Evolutionary conservation across 768 basidiomycete species (phyloP).

Genomic region (Mycena rosella): DNA sequence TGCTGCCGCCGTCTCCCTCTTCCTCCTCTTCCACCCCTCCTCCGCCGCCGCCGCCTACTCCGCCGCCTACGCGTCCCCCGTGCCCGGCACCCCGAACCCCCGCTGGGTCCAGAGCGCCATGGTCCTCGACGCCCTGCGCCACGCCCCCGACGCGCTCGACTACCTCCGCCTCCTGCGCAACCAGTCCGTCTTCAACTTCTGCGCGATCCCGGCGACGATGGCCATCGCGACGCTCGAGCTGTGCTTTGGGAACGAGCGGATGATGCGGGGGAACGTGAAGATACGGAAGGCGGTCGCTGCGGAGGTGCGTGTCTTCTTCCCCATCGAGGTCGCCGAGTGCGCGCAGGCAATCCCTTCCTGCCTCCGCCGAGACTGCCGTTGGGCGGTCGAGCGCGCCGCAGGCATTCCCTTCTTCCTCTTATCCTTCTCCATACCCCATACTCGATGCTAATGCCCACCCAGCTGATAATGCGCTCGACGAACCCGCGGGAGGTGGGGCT

Average conservation of each 20-base stretch:
- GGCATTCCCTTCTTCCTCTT: no score
- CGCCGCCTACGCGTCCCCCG: no score
- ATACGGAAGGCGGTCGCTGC: slow-evolving; percentile 95
- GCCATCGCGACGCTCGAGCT: slow-evolving; percentile 92
- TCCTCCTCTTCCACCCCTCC: no score
- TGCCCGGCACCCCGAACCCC: no score
- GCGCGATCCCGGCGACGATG: slow-evolving; percentile 95
- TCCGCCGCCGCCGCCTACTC: no score
- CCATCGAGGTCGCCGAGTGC: no score
- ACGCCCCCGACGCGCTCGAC: slow-evolving; percentile 88
- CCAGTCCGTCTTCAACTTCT: slow-evolving; percentile 96
- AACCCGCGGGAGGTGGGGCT: slow-evolving; percentile 95
- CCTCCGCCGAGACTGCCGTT: no score
- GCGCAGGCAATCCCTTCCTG: no score
- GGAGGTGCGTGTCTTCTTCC: slow-evolving; percentile 58
- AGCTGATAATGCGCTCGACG: slow-evolving; percentile 94
- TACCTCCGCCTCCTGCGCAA: slow-evolving; percentile 89
- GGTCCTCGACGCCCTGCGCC: slow-evolving; percentile 84
- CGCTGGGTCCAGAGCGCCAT: slow-evolving; percentile 88
- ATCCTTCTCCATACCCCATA: no score
- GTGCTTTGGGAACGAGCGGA: slow-evolving; percentile 92
- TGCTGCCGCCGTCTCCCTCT: no score
- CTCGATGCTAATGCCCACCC: not conserved
- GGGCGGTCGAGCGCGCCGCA: no score
- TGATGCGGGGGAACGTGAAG: slow-evolving; percentile 92